These are phyloP conservation scores for Starmerella riodocensis DNA, from an alignment of 805 yeast species.

Conservation along the genomic window DNA sequence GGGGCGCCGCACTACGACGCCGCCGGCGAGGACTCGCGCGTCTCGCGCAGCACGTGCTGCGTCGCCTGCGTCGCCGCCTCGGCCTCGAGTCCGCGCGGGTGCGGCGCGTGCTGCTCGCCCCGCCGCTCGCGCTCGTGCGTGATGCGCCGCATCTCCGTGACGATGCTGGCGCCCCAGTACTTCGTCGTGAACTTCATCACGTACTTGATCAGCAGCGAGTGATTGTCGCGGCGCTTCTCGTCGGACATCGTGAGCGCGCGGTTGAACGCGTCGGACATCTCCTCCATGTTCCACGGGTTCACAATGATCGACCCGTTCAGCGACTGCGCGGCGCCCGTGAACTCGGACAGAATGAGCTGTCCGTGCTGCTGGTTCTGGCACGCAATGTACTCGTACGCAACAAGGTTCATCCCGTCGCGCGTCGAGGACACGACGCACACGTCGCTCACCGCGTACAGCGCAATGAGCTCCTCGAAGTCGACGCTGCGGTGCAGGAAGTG, in stretches of 20 bases:
- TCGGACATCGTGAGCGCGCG: conserved; percentile 77
- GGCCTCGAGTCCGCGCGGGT: neutral
- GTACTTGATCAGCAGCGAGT: conserved; percentile 70
- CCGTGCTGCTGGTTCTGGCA: conserved; percentile 84
- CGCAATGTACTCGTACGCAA: conserved; percentile 90
- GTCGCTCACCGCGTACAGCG: conserved; percentile 74
- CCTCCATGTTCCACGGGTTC: conserved; percentile 98
- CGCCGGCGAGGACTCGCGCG: neutral
- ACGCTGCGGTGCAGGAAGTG: conserved; percentile 91
- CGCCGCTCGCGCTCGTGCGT: conserved; percentile 16
- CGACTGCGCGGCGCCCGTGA: conserved; percentile 99
- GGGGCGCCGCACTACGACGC: too few species aligned
- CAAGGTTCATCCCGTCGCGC: conserved; percentile 97
- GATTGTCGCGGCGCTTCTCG: conserved; percentile 67
- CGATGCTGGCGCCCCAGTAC: conserved; percentile 95
- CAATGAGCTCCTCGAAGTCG: conserved; percentile 79
- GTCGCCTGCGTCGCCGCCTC: conserved; percentile 10
- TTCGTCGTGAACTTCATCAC: conserved; percentile 88
- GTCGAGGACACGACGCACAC: conserved; percentile 89
- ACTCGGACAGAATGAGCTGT: conserved; percentile 75
- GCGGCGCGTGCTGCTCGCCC: neutral
- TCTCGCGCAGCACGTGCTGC: conserved; percentile 5
- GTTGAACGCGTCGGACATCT: conserved; percentile 67
- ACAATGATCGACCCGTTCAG: conserved; percentile 86
- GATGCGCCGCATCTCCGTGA: conserved; percentile 48